Evolutionary conservation across 768 basidiomycete genomes (phyloP).

Genomic region (Mycena pura): DNA sequence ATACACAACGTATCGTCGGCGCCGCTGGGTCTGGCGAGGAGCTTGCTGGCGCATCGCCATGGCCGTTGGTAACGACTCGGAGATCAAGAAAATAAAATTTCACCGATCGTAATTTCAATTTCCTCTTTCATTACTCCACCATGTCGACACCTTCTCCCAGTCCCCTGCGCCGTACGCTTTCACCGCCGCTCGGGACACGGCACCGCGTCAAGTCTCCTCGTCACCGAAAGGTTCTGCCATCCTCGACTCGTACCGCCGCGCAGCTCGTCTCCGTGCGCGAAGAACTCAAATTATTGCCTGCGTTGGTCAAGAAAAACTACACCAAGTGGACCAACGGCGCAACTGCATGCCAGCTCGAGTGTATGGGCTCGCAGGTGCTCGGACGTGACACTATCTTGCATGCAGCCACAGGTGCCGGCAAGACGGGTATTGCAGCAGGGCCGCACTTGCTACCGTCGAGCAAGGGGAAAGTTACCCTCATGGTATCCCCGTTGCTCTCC

Average conservation of each 20-base stretch:
- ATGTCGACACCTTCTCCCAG: background rate
- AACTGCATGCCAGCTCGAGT: constrained; percentile 9
- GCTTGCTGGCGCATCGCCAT: background rate
- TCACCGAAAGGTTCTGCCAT: background rate
- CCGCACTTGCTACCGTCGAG: constrained; percentile 37
- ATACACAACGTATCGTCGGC: background rate
- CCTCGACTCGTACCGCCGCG: background rate
- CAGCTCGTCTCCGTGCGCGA: background rate
- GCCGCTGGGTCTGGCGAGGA: background rate
- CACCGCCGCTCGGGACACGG: background rate
- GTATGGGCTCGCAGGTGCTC: constrained; percentile 13
- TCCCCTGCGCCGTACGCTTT: background rate
- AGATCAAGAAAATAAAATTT: background rate
- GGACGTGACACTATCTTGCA: constrained; percentile 22
- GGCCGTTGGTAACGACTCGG: background rate
- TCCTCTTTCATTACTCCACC: background rate
- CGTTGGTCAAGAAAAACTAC: constrained; percentile 4
- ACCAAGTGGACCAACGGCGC: constrained; percentile 14
- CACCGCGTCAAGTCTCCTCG: background rate
- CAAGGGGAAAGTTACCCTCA: constrained; percentile 40
- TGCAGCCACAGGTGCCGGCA: constrained; percentile 41
- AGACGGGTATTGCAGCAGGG: constrained; percentile 46
- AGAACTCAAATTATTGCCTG: constrained; percentile 16
- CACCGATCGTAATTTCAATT: background rate
- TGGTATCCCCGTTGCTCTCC: constrained; percentile 46